Evolutionary conservation across 2,329 filamentous ascomycete genomes (phyloP).

Genomic region (Aspergillus chevalieri): DNA sequence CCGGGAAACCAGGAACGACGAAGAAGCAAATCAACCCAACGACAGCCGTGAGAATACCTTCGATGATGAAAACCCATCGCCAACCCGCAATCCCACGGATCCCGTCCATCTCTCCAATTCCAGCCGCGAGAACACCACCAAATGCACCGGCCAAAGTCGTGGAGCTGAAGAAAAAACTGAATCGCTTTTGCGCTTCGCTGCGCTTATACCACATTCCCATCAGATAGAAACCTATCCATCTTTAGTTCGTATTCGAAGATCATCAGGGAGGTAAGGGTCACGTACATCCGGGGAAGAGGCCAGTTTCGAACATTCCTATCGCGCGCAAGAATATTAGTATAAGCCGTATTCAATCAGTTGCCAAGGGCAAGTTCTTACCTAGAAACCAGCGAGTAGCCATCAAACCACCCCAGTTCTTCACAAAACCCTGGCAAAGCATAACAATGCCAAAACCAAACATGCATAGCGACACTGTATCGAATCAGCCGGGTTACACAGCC

Average conservation of each 20-base stretch:
- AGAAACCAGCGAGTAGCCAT: slow-evolving; percentile 80
- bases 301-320: slow-evolving; percentile 60
- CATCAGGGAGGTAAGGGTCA: slow-evolving; percentile 16
- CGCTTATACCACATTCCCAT: slow-evolving; percentile 81
- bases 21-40: slow-evolving; percentile 58
- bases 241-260: not conserved
- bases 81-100: slow-evolving; percentile 51
- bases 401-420: slow-evolving; percentile 69
- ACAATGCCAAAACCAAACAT: slow-evolving; percentile 79
- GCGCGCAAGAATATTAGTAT: not conserved
- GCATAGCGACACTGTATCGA: slow-evolving; percentile 57
- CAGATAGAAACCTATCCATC: slow-evolving; percentile 48
- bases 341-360: not conserved
- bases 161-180: slow-evolving; percentile 85
- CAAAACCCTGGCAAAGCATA: slow-evolving; percentile 69
- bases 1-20: slow-evolving; percentile 66
- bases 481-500: not conserved
- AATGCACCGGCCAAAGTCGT: slow-evolving; percentile 58
- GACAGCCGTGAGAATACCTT: slow-evolving; percentile 60
- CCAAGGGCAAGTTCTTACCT: slow-evolving; percentile 28
- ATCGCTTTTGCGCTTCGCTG: slow-evolving; percentile 81
- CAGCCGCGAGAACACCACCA: slow-evolving; percentile 56
- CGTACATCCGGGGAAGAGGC: slow-evolving; percentile 63
- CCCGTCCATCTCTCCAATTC: slow-evolving; percentile 54
- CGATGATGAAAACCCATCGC: slow-evolving; percentile 52